phyloP scores from a whole-genome alignment of 2,329 filamentous ascomycete species.

The Huntiella moniliformis region DNA sequence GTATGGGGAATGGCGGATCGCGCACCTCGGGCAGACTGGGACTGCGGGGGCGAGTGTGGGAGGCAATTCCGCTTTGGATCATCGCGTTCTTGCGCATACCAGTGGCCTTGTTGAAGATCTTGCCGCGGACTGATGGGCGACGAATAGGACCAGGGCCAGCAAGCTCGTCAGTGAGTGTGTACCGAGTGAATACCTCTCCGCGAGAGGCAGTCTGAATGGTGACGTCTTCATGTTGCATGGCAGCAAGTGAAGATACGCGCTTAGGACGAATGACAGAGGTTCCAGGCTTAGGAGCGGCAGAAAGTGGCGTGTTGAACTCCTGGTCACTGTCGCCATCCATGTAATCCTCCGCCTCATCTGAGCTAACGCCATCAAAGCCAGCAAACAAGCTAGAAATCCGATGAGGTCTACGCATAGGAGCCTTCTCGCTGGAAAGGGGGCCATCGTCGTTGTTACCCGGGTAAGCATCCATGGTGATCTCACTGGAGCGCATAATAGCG shows the following conservation, averaged over 20 bases:
- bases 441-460: constrained; percentile 68
- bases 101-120: constrained; percentile 24
- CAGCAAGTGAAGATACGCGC: constrained; percentile 20
- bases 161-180: constrained; percentile 18
- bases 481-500: constrained; percentile 16
- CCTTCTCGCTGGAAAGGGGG: constrained; percentile 40
- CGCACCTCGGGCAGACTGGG: constrained; percentile 41
- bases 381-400: constrained; percentile 73
- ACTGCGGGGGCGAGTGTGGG: constrained; percentile 44
- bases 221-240: too few relatives aligned
- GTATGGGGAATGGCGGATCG: constrained; percentile 79
- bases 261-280: constrained; percentile 20
- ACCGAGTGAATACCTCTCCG: constrained; percentile 29
- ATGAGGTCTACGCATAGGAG: constrained; percentile 48
- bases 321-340: constrained; percentile 44
- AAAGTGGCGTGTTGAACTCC: constrained; percentile 47
- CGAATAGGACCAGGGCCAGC: constrained; percentile 11
- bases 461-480: constrained; percentile 44
- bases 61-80: constrained; percentile 60
- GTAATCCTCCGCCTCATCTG: constrained; percentile 47
- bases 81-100: constrained; percentile 62
- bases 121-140: constrained; percentile 17
- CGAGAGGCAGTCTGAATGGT: constrained; percentile 20
- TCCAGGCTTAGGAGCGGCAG: constrained; percentile 30
- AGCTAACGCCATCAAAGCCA: constrained; percentile 57